phyloP scores from a whole-genome alignment of 148 eudicot genomes.

The Camellia japonica region DNA sequence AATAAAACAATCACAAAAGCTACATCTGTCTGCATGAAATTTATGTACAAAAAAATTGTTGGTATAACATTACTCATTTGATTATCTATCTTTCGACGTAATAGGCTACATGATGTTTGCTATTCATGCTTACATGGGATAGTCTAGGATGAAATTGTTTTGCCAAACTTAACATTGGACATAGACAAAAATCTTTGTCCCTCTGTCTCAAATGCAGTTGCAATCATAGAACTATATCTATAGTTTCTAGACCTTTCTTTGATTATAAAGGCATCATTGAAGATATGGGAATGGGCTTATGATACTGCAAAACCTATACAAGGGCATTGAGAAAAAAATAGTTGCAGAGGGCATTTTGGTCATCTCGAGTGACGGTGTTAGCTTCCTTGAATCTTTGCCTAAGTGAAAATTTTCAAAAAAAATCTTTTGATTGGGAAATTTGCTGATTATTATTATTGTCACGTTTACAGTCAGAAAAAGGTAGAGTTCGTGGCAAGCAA shows the following conservation, averaged over 20 bases:
- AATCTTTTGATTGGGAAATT: background rate
- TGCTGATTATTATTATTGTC: background rate
- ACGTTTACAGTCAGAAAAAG: constrained; percentile 8
- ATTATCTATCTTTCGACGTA: background rate
- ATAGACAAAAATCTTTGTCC: too few species aligned
- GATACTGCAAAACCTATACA: background rate
- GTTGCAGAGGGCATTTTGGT: constrained; percentile 17
- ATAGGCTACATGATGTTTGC: background rate
- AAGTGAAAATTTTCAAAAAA: background rate
- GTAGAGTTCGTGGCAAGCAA: constrained; percentile 21
- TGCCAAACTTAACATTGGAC: too few species aligned
- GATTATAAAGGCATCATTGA: too few species aligned
- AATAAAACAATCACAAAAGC: too few species aligned
- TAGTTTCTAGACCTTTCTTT: too few species aligned
- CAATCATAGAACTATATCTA: too few species aligned
- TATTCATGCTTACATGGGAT: background rate
- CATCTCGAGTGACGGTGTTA: background rate
- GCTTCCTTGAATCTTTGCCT: background rate
- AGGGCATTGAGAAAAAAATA: background rate
- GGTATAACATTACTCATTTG: background rate
- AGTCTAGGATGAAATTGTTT: background rate
- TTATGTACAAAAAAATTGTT: too few species aligned
- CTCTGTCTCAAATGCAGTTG: too few species aligned
- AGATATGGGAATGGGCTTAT: background rate
- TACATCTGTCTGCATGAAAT: too few species aligned